Evolutionary conservation across 768 basidiomycete species (phyloP), one percentile per base, ranked within the genome.

Genomic region (Podaxis pistillaris): DNA sequence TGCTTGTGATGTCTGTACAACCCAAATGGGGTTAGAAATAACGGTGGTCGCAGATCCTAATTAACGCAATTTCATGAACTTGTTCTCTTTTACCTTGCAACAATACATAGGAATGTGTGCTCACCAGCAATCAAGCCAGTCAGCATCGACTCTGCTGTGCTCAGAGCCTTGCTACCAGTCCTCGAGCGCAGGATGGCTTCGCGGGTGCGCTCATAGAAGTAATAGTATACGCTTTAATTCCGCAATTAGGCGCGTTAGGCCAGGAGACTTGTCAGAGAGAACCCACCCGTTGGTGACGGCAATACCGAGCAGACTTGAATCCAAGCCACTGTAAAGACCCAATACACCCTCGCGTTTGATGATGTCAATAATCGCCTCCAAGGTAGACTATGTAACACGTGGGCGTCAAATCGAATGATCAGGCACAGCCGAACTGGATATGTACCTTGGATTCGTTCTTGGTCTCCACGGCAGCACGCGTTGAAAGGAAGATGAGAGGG

Each of bases 1-100:
- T 8, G 91, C 88, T 72, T 96, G 94, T 7, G 89, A 89, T 4
- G 94, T 94, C 72, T 98, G 95, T 22, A 98, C 81, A 53, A 97
- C 94, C 97, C 97, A 99, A 64, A 98, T 90, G 2, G 96, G 96
- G 75, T 98, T 98, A 72, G 87, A 91, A 65, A 93, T 82, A 65
- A 96, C 75, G 3, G 94, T 91, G 2, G 96, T 97, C 11, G 91
- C 91, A 47, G 90, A 90, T 41, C 95, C 96, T 93, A 66, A 30
- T n/a, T 36, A 55, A 30, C 46, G 30, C 8, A 30, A 28, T 52
- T 44, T 60, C 52, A 26, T 46, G 22, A 57, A 44, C 11, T 24
- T 49, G 58, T 41, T 64, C 22, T 60, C 26, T 62, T 30, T 41
- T 52, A 54, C 41, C 8, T 38, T 40, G 38, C 30, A 38, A 26